These are phyloP conservation scores for Neoarthrinium moseri DNA, from an alignment of 2,329 filamentous ascomycete species.

Conservation along the genomic window DNA sequence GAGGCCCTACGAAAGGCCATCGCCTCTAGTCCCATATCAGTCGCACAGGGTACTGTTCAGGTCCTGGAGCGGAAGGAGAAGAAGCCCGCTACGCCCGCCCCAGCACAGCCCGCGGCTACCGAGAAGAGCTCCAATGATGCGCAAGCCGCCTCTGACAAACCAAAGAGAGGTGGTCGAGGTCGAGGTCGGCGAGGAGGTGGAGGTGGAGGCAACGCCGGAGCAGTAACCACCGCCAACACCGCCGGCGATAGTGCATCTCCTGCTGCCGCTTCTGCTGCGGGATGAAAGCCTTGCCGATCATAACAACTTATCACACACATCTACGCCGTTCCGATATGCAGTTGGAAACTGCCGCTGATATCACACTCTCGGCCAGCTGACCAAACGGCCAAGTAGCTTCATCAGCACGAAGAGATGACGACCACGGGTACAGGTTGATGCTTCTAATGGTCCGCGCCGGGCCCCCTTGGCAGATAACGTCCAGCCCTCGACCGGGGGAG, in stretches of 20 bases:
- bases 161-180: slow-evolving; percentile 28
- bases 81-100: slow-evolving; percentile 21
- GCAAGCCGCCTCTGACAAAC: slow-evolving; percentile 20
- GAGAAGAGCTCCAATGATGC: slow-evolving; percentile 14
- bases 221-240: neutral
- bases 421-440: no score
- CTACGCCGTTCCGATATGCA: no score
- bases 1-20: slow-evolving; percentile 76
- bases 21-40: slow-evolving; percentile 74
- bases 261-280: neutral
- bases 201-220: slow-evolving; percentile 10
- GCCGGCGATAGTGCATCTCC: neutral
- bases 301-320: no score
- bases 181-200: slow-evolving; percentile 26
- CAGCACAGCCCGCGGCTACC: slow-evolving; percentile 7
- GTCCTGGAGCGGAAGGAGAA: slow-evolving; percentile 78
- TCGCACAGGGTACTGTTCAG: slow-evolving; percentile 84
- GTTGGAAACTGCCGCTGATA: no score
- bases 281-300: neutral
- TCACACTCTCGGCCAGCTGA: no score
- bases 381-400: no score
- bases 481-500: no score
- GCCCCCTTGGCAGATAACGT: no score
- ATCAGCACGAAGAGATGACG: no score
- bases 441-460: no score